Evolutionary conservation across 805 yeast genomes (phyloP), one percentile per base, ranked within the genome.

Genomic region (Candida germanica): DNA sequence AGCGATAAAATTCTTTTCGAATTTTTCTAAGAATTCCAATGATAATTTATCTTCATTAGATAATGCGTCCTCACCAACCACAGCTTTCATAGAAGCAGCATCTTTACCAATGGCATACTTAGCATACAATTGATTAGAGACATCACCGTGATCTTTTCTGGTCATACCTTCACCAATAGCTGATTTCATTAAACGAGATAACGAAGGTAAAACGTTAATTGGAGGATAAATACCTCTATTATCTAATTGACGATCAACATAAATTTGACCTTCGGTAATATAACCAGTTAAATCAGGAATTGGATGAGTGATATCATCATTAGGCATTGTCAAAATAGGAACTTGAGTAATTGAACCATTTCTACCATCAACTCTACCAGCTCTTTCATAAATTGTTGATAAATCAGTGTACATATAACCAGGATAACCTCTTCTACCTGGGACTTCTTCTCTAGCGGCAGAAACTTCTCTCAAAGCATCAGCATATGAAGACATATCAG

Each of bases 131-230:
- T 93, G 99, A 74, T 93, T 93, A 20, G 98, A 91, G 44, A 93
- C 98, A 72, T 93, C 99, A 69, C 98, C 96, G 60, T 93, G 99
- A 65, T 93, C 99, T 69, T 91, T 91, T 74, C 99, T 83, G 41
- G 99, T 93, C 96, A 91, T 89, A 59, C 98, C 98, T 68, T 94
- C 98, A 72, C 99, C 99, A 68, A 93, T 93, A 53, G 99, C 99
- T 45, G 95, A 83, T 75, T 93, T 93, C 99, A 93, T 93, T 65
- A 93, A 80, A 73, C 99, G 87, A 39, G 97, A 87, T 58, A 93
- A 77, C 4, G 98, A 89, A 39, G 99, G 99, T 61, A 93, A 77
- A 29, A 93, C 99, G 60, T 93, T 93, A 66, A 93, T 93, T 54
- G 99, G 99, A 50, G 99, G 99, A 64, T 93, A 94, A 55, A 93